Evolutionary conservation across 768 basidiomycete genomes (phyloP).

Genomic region (Gloeophyllum trabeum): DNA sequence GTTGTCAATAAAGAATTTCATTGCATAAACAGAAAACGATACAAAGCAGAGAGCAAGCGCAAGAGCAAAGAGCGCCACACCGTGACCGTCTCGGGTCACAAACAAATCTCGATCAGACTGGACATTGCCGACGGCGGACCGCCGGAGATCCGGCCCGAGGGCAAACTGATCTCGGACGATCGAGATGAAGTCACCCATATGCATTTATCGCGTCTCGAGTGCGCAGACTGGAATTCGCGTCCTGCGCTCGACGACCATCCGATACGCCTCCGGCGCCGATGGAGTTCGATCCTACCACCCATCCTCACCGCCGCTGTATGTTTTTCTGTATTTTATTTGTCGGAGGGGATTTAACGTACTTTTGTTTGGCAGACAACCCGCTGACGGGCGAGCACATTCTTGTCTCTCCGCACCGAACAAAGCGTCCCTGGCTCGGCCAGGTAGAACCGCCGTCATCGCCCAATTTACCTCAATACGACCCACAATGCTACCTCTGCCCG

Average conservation of each 20-base stretch:
- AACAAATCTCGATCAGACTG: too few relatives aligned
- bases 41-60: background rate
- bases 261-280: too few relatives aligned
- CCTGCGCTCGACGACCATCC: too few relatives aligned
- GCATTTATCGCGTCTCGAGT: too few relatives aligned
- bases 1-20: conserved; percentile 81
- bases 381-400: conserved; percentile 67
- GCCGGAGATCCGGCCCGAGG: too few relatives aligned
- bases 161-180: too few relatives aligned
- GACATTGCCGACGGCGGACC: too few relatives aligned
- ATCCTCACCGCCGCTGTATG: conserved; percentile 66
- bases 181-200: too few relatives aligned
- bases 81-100: too few relatives aligned
- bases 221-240: too few relatives aligned
- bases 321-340: conserved; percentile 1
- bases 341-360: background rate
- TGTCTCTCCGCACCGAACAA: conserved; percentile 83
- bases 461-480: conserved; percentile 53
- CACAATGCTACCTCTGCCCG: conserved; percentile 79
- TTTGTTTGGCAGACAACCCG: conserved; percentile 36
- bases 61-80: background rate
- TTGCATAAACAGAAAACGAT: conserved; percentile 15
- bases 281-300: conserved; percentile 45
- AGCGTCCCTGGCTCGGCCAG: conserved; percentile 88
- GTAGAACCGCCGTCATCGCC: conserved; percentile 50